Base-by-base conservation (phyloP, 148 eudicot species). In the Polygonum aviculare region DNA sequence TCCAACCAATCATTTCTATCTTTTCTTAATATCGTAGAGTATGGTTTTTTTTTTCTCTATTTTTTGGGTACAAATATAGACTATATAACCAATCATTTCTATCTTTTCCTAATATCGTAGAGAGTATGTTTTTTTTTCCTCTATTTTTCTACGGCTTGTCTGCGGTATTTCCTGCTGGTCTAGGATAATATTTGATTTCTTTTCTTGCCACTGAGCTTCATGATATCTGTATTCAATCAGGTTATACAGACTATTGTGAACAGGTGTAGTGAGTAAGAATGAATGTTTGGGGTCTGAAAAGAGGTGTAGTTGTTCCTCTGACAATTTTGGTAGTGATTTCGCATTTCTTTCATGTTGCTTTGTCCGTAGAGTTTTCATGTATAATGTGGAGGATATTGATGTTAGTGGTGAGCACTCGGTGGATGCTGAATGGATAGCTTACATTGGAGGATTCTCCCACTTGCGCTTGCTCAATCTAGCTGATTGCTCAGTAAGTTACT, bases 391-490 rank as follows among this genome's bases (percentile, higher is more conserved):
- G 88, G 89, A 85, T 77, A 79, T 90, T 72, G 91, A 95, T 82
- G 75, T 92, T 45, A 88, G 85, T 22, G 90, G 96, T n/a, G 88
- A 90, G 87, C 87, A 72, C 81, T 83, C 77, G 18, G 96, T 95
- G 76, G 96, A 95, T 87, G 93, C 87, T 3, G 97, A 95, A 80
- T 95, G 98, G 98, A 85, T 90, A 85, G 94, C 94, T 2, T 95
- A 95, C 79, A 62, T 95, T 39, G 97, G 98, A 51, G 96, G 86
- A 74, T 92, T 87, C 82, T 80, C 75, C 1, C 83, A 88, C 80
- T 75, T 95, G 87, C 78, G 73, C 49, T 88, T 89, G 4, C 83
- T 95, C 40, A 89, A 83, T 71, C 69, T 95, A 41, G 88, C 97
- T 26, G 92, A 85, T 73, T 95, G 98, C 84, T 78, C 31, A 26